Conservation (phyloP, 2,329 filamentous ascomycete species). For the Colletotrichum cereale region DNA sequence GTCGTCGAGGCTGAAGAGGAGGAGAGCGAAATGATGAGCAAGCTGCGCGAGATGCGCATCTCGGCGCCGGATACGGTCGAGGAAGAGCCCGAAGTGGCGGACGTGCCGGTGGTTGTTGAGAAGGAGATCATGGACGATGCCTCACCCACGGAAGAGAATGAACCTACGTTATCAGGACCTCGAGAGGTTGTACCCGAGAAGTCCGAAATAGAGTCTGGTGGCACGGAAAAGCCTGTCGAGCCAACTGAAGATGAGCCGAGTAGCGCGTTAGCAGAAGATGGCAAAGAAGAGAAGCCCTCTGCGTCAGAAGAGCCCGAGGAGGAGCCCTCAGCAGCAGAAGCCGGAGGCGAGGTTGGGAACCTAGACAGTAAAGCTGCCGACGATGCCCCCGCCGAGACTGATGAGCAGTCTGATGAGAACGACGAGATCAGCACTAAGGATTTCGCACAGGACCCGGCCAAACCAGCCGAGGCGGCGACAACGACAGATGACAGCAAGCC, state of each 20-base stretch:
- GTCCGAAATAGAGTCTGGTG: conserved; percentile 1
- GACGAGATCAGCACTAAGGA: conserved; percentile 37
- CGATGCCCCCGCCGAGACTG: conserved; percentile 42
- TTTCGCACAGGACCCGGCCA: conserved; percentile 45
- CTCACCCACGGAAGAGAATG: conserved; percentile 42
- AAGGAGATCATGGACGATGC: conserved; percentile 46
- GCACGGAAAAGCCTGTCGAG: background rate
- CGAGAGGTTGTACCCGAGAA: conserved; percentile 28
- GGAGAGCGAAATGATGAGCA: conserved; percentile 62
- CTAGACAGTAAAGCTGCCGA: conserved; percentile 29
- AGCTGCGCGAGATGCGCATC: conserved; percentile 61
- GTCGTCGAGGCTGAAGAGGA: conserved; percentile 89
- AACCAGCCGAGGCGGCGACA: conserved; percentile 41
- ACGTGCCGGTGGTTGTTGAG: conserved; percentile 58
- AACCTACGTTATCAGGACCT: conserved; percentile 41
- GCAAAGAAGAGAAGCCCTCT: conserved; percentile 23
- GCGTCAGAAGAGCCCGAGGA: conserved; percentile 29
- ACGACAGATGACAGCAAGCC: conserved; percentile 39
- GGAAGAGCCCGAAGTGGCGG: conserved; percentile 54
- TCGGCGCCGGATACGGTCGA: conserved; percentile 71
- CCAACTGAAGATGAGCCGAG: conserved; percentile 8
- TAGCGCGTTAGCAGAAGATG: conserved; percentile 12
- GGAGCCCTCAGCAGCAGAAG: background rate
- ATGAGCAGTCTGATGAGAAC: conserved; percentile 36
- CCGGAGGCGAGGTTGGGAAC: conserved; percentile 6